These are phyloP conservation scores for Erodium moschatum DNA, from an alignment of 441 rosid species.

Conservation along the genomic window DNA sequence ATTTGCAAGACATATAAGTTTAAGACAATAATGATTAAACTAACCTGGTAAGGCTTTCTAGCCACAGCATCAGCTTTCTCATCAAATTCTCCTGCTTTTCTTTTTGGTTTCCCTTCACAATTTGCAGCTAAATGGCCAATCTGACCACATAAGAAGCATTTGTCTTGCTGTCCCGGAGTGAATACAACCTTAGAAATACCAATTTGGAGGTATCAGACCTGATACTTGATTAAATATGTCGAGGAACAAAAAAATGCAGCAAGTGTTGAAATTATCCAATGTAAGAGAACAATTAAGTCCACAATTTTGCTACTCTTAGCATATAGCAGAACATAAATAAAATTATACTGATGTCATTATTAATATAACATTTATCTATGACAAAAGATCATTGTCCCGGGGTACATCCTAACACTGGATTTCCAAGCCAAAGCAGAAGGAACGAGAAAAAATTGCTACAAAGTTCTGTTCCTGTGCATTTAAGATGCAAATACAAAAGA, in stretches of 20 bases:
- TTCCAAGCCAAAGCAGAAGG: no score
- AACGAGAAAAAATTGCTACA: neutral
- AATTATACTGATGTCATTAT: no score
- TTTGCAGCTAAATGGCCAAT: conserved; percentile 78
- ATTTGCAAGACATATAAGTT: neutral
- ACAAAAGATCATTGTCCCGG: no score
- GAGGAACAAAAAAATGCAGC: neutral
- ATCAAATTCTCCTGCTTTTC: conserved; percentile 84
- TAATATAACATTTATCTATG: no score
- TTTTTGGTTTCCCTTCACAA: conserved; percentile 86
- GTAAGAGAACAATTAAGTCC: no score
- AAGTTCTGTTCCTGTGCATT: neutral
- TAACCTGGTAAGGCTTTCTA: conserved; percentile 90
- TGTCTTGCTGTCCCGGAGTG: conserved; percentile 83
- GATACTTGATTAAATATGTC: neutral
- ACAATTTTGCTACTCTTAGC: no score
- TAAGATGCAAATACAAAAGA: neutral
- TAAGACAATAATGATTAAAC: neutral
- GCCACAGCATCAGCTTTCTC: conserved; percentile 66
- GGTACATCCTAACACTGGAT: no score
- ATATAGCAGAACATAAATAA: no score
- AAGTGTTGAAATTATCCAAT: neutral
- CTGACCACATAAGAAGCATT: conserved; percentile 94
- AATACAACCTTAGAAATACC: conserved; percentile 56
- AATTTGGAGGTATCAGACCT: conserved; percentile 15